These are phyloP conservation scores for Cyberlindnera petersonii DNA, from an alignment of 805 yeast species.

Conservation along the genomic window DNA sequence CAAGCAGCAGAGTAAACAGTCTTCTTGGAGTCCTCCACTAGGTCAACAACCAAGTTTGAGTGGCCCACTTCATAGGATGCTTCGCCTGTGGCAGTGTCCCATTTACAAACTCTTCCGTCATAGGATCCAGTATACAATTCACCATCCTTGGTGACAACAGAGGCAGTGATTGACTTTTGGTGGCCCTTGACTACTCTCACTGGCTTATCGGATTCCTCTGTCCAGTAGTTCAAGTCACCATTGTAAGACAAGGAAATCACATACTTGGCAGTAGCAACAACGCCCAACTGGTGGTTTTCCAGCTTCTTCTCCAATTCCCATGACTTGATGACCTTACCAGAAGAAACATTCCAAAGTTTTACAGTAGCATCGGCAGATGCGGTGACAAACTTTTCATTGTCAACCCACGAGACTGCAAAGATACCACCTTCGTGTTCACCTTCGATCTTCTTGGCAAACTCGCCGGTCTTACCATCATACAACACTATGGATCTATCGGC, in stretches of 20 bases:
- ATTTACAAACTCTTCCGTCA: constrained; percentile 69
- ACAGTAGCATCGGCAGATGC: constrained; percentile 79
- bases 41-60: constrained; percentile 60
- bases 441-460: constrained; percentile 47
- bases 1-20: constrained; percentile 64
- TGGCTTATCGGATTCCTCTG: constrained; percentile 33
- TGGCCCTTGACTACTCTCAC: constrained; percentile 60
- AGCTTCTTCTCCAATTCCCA: constrained; percentile 50
- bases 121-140: constrained; percentile 62
- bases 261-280: constrained; percentile 57
- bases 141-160: constrained; percentile 30
- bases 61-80: constrained; percentile 46
- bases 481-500: constrained; percentile 73
- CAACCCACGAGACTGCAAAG: constrained; percentile 70
- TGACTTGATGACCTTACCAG: constrained; percentile 40
- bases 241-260: constrained; percentile 64
- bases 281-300: constrained; percentile 75
- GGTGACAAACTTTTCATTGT: constrained; percentile 62
- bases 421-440: constrained; percentile 71
- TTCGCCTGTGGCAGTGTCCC: constrained; percentile 44
- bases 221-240: constrained; percentile 68
- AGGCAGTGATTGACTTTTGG: constrained; percentile 73
- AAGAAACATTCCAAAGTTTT: constrained; percentile 56
- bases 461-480: constrained; percentile 89
- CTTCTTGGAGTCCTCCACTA: constrained; percentile 30